These are phyloP conservation scores for Plasmopara viticola DNA, from an alignment of 352 stramenopile genomes.

Conservation along the genomic window DNA sequence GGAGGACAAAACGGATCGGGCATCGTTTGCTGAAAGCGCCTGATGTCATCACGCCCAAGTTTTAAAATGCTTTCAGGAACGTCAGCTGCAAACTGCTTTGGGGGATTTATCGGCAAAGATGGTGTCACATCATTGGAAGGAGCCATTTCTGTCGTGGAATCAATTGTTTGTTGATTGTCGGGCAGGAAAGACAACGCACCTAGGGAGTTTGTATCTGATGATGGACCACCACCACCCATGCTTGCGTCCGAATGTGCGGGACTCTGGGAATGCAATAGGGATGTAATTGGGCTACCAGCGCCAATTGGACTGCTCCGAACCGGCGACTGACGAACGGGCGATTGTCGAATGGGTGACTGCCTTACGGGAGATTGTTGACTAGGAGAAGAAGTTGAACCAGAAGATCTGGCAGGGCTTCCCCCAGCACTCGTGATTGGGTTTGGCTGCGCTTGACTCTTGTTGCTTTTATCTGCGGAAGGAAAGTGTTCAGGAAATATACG, in stretches of 20 bases:
- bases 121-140: conserved; percentile 16
- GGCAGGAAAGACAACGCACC: conserved; percentile 77
- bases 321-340: conserved; percentile 42
- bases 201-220: conserved; percentile 55
- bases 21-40: conserved; percentile 70
- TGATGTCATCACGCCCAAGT: conserved; percentile 66
- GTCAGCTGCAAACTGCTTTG: conserved; percentile 28
- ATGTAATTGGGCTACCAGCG: conserved; percentile 46
- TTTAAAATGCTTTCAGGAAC: conserved; percentile 49
- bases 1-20: conserved; percentile 52
- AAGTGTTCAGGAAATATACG: conserved; percentile 83
- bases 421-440: conserved; percentile 26
- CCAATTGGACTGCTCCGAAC: conserved; percentile 42
- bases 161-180: conserved; percentile 43
- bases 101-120: conserved; percentile 8
- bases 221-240: conserved; percentile 35
- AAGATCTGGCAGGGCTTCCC: conserved; percentile 41
- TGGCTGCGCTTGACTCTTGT: conserved; percentile 21
- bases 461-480: conserved; percentile 46
- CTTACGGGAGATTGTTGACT: conserved; percentile 38
- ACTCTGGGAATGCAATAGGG: conserved; percentile 50
- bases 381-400: conserved; percentile 31
- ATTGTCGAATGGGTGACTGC: conserved; percentile 32
- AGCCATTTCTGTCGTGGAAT: conserved; percentile 27
- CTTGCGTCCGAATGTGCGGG: conserved; percentile 64